Evolutionary conservation across 352 stramenopile genomes (phyloP).

Genomic region (Pythium periplocum): DNA sequence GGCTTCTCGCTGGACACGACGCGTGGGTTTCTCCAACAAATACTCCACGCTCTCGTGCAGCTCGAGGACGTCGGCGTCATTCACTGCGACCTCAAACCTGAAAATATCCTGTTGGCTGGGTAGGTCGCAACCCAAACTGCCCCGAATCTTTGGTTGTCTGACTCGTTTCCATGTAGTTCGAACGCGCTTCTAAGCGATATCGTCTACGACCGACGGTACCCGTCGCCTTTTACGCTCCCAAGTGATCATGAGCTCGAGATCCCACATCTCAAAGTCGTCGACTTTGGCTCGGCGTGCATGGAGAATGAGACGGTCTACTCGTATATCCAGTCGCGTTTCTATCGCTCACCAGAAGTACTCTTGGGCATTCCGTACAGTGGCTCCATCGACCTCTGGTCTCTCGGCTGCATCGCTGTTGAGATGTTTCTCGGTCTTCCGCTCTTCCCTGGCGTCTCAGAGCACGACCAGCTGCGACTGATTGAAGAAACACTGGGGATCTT

Average conservation of each 20-base stretch:
- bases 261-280: conserved; percentile 89
- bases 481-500: conserved; percentile 69
- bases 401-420: conserved; percentile 72
- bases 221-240: too few species aligned
- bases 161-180: too few species aligned
- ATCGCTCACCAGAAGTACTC: conserved; percentile 77
- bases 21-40: conserved; percentile 89
- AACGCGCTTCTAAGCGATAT: conserved; percentile 31
- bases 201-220: conserved; percentile 8
- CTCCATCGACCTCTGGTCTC: conserved; percentile 56
- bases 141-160: too few species aligned
- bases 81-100: conserved; percentile 96
- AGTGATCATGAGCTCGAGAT: neutral
- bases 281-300: conserved; percentile 92
- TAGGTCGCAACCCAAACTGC: conserved; percentile 4
- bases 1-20: conserved; percentile 86
- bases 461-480: conserved; percentile 94
- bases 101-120: conserved; percentile 91
- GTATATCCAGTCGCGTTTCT: conserved; percentile 96
- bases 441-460: conserved; percentile 90
- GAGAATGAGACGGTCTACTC: conserved; percentile 86
- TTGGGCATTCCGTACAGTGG: conserved; percentile 48
- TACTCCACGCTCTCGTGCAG: conserved; percentile 83
- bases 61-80: conserved; percentile 92
- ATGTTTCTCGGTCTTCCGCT: conserved; percentile 94